A percentile compares a stretch with the other conserved stretches of the same genome.
phyloP scores from a whole-genome alignment of 164 flowering plant species.

The Dillenia suffruticosa region DNA sequence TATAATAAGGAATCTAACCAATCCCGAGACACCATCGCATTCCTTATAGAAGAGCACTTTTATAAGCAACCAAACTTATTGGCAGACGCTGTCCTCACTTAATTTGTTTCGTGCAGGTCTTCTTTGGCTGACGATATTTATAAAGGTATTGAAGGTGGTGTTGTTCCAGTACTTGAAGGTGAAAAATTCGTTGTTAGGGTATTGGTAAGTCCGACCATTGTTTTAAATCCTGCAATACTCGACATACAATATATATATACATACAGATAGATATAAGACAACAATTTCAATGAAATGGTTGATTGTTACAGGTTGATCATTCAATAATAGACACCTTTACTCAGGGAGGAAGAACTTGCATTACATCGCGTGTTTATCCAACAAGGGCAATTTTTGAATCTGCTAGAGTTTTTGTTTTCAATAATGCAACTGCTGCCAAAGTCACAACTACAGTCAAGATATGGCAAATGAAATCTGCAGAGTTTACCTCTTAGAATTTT shows the following conservation, averaged over 20 bases:
- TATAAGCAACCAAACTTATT: neutral
- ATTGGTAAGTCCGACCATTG: conserved; percentile 37
- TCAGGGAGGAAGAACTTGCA: conserved; percentile 76
- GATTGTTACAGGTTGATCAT: conserved; percentile 53
- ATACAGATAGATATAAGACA: neutral
- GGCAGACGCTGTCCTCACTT: neutral
- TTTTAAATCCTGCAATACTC: neutral
- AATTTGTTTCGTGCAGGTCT: conserved; percentile 33
- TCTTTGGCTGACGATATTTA: conserved; percentile 57
- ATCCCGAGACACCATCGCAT: too few species aligned
- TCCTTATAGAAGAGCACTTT: too few species aligned
- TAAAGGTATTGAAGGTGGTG: conserved; percentile 51
- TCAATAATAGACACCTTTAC: conserved; percentile 85
- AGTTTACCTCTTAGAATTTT: conserved; percentile 17
- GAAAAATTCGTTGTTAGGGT: conserved; percentile 61
- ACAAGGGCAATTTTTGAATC: conserved; percentile 60
- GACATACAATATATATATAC: neutral
- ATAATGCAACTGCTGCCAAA: conserved; percentile 65
- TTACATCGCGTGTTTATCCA: conserved; percentile 81
- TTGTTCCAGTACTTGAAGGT: conserved; percentile 59
- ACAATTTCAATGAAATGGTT: neutral
- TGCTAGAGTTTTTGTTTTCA: conserved; percentile 63
- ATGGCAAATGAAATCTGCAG: conserved; percentile 62
- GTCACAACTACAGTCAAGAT: conserved; percentile 58
- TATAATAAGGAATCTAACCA: too few species aligned